phyloP scores from a whole-genome alignment of 1,284 basidiomycete species.

The Athelia psychrophila region DNA sequence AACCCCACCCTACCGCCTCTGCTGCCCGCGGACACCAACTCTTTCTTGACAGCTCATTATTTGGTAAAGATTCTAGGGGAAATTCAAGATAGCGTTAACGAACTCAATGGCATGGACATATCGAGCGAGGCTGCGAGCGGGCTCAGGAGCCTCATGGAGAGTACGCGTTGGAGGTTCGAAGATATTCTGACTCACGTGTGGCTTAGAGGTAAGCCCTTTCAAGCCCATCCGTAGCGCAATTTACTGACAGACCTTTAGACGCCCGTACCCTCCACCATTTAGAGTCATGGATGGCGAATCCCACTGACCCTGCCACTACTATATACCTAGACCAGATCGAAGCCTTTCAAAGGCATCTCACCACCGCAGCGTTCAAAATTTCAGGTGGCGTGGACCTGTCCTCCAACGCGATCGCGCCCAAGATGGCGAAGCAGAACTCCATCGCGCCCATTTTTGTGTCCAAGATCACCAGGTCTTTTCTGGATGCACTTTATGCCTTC shows the following conservation, averaged over 20 bases:
- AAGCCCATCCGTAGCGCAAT: constrained; percentile 3
- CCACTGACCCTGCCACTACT: constrained; percentile 55
- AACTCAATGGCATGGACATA: constrained; percentile 81
- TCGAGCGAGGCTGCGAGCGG: constrained; percentile 68
- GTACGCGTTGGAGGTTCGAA: constrained; percentile 84
- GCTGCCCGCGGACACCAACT: constrained; percentile 77
- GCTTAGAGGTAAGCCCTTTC: constrained; percentile 65
- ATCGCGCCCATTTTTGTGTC: constrained; percentile 55
- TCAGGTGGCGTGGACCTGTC: constrained; percentile 75
- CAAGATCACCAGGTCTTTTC: constrained; percentile 84
- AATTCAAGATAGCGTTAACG: constrained; percentile 83
- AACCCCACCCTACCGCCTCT: constrained; percentile 44
- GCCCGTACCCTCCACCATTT: constrained; percentile 82
- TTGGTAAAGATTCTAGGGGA: constrained; percentile 80
- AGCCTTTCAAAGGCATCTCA: constrained; percentile 81
- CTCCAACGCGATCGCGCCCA: constrained; percentile 37
- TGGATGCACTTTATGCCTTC: constrained; percentile 87
- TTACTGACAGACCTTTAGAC: constrained; percentile 52
- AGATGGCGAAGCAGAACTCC: constrained; percentile 53
- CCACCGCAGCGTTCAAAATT: constrained; percentile 78
- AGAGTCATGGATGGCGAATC: constrained; percentile 80
- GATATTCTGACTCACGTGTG: constrained; percentile 81
- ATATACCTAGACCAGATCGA: constrained; percentile 75
- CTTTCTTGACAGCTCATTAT: constrained; percentile 82
- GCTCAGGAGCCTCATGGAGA: constrained; percentile 76